Conservation (phyloP, 176 grass and related monocot genomes). For the Coix lacrymajobi region DNA sequence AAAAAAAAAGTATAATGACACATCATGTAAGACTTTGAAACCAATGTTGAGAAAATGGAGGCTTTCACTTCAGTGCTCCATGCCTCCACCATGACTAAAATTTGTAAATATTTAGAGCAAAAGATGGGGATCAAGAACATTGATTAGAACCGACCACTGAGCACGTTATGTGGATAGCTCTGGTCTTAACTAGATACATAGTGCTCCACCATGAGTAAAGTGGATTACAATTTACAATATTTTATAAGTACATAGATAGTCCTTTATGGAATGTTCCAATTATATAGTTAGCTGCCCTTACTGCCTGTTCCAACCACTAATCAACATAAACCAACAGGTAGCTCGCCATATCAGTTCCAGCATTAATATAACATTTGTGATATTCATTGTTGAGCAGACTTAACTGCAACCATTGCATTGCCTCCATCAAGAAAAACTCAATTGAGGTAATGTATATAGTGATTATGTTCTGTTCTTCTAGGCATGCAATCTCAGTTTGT, state of each 20-base stretch:
- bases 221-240: conserved; percentile 12
- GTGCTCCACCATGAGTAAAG: background rate
- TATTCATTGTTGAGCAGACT: background rate
- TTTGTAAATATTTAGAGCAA: conserved; percentile 11
- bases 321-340: background rate
- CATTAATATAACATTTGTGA: background rate
- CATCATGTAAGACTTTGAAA: conserved; percentile 26
- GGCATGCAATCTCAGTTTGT: background rate
- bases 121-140: background rate
- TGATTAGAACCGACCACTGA: background rate
- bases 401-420: background rate
- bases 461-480: conserved; percentile 7
- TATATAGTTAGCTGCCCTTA: background rate
- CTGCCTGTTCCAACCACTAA: background rate
- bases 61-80: conserved; percentile 17
- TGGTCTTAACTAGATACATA: background rate
- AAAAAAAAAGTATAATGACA: conserved; percentile 36
- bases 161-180: background rate
- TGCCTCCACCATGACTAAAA: background rate
- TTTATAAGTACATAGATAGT: background rate
- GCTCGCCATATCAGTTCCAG: background rate
- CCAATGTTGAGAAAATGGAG: background rate
- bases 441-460: background rate
- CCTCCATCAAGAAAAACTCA: background rate
- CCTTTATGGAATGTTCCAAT: background rate